Base-by-base conservation (phyloP, 2,329 filamentous ascomycete species). In the Xylariaceae sp. region DNA sequence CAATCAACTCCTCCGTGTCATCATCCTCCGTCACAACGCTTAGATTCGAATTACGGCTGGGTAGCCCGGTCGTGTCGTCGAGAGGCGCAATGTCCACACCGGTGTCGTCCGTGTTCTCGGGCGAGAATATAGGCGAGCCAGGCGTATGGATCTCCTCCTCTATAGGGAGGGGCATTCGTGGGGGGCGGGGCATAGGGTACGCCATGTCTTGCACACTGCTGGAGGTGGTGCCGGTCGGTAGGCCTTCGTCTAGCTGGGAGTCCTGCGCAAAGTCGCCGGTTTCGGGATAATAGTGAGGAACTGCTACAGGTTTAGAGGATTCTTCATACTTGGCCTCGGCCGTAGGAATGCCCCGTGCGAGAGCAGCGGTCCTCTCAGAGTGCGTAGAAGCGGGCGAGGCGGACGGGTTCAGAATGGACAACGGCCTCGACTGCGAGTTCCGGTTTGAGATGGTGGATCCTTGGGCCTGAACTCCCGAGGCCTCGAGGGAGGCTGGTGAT, bases 81-180 rank as follows among this genome's bases (percentile, higher is more conserved):
- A 74, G 68, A 8, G 66, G 60, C 29, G 74, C 66, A 36, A 76
- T 70, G 5, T 73, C 75, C 44, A 81, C 59, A 2, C 62, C 63
- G 44, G 41, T 34, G n/a, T 68, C 71, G 41, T 60, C 59, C 35
- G 60, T 61, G 59, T 87, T 83, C 18, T 81, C 72, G 1, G 88
- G 76, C 5, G 83, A 79, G 46, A 90, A 77, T 48, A 95, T 90
- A 38, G 90, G 90, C 31, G 89, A 96, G 17, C 89, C 89, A 2
- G 90, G 90, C 1, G 85, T 88, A 53, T 92, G 83, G 11, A 85
- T 76, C 60, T 94, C 88, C 68, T 96, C 87, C 54, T 94, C 88
- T 54, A 97, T 96, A 38, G 90, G 89, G 43, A 97, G 76, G 42
- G 90, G 90, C 55, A 97, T 71, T 44, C 90, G 83, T 35, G 90